Base-by-base conservation (phyloP, 1,139 yeast species). In the Candida frijolesensis region DNA sequence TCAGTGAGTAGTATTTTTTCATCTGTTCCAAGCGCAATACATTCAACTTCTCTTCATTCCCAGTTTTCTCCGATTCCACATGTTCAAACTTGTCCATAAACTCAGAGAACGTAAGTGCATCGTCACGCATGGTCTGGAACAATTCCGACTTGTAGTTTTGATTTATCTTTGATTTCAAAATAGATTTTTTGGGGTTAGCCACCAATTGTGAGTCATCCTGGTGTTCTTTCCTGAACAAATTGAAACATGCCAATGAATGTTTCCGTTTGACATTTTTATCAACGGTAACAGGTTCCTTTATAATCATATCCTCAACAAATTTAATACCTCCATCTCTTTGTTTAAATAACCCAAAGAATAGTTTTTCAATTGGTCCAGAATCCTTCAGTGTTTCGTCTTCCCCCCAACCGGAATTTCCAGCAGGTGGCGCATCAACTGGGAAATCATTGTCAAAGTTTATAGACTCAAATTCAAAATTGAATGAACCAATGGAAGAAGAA, bases 131-230 rank as follows among this genome's bases (percentile, higher is more conserved):
- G 2, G 58, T 55, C 33, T 60, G 57, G 10, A 49, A 19, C n/a
- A 49, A 48, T 44, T 66, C 72, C 32, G 53, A 33, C 43, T 60
- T 61, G 51, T 52, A 59, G 53, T 68, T 65, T 19, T 52, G 50
- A 43, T 62, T 61, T n/a, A 59, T 52, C 43, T 60, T 61, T 32
- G 58, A 61, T 47, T 61, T 64, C 44, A 66, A 54, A 9, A 66
- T 66, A n/a, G 68, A 58, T 47, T 54, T 56, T 14, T 30, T 33
- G 12, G 52, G 49, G 30, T 38, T 19, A 4, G 14, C 18, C n/a
- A 10, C 42, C 11, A 29, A 8, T 19, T 15, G 37, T 19, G 18
- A 33, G 14, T 32, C 35, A 15, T 44, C 47, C 15, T 22, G 29
- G 14, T 29, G 25, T 44, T 42, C 44, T 32, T 37, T 38, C 33